Base-by-base conservation (phyloP, 163 green algal genomes). In the Coccomyxa subellipsoidea region DNA sequence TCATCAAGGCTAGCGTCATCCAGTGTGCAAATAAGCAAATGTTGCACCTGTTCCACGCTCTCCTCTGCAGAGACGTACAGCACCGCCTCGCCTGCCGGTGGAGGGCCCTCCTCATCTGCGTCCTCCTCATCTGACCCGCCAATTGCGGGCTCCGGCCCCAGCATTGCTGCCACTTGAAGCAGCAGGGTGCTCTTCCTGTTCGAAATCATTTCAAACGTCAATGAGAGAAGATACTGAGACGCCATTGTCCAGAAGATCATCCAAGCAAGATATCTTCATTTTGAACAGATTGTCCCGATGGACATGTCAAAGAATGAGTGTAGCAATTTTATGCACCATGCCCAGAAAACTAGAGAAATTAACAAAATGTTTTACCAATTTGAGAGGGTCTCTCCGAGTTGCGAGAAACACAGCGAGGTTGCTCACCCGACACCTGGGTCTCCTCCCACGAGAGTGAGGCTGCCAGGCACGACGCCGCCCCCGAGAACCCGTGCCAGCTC, bases 141-240 rank as follows among this genome's bases (percentile, higher is more conserved):
- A 12, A 54, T 25, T 38, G 78, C 27, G 27, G 85, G 73, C 54
- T 83, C 83, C 25, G 84, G 77, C 0, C 84, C 84, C 77, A 91
- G 80, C 87, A 93, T 90, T 47, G 81, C 87, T 21, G 88, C 88
- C 69, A 98, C 87, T 90, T 99, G 95, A 66, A 99, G 90, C 79
- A 98, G 90, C 40, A 99, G 88, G 6, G 96, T 99, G 77, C 85
- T 95, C 86, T 99, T 99, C 70, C 70, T 34, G 27, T n/a, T n/a
- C n/a, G n/a, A n/a, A n/a, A n/a, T n/a, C n/a, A n/a, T n/a, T n/a
- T 35, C 66, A 73, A 23, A 34, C 21, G 21, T 35, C 5, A 73
- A 73, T 3, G 1, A 36, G 66, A 73, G 1, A 73, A 1, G 66
- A 5, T 23, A 18, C 66, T 37, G 15, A 59, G 47, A 59, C 23